These are phyloP conservation scores for Oryza longistaminata DNA, from an alignment of 176 grass and related monocot genomes.

Conservation along the genomic window DNA sequence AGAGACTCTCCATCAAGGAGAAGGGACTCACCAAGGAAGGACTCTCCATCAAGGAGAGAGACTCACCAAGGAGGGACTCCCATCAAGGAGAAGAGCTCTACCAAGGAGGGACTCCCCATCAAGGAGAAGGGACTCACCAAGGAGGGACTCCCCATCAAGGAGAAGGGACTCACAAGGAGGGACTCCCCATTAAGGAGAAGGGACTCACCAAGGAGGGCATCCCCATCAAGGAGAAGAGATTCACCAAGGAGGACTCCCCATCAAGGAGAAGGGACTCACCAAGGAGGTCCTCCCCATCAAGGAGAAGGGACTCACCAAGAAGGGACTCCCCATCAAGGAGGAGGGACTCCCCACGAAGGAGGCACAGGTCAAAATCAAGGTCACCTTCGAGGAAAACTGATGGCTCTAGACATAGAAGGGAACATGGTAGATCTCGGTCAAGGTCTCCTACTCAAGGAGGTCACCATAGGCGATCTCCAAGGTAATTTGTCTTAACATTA, in stretches of 20 bases:
- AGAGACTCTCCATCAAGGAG: conserved; percentile 6
- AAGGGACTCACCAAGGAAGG: conserved; percentile 29
- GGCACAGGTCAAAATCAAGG: conserved; percentile 63
- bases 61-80: conserved; percentile 31
- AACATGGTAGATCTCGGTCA: conserved; percentile 60
- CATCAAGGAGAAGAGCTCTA: conserved; percentile 11
- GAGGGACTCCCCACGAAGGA: conserved; percentile 48
- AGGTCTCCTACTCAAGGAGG: conserved; percentile 65
- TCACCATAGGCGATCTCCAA: conserved; percentile 63
- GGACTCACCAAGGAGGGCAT: conserved; percentile 2
- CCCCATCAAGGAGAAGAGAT: conserved; percentile 28
- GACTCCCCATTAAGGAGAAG: conserved; percentile 27
- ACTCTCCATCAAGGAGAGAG: conserved; percentile 22
- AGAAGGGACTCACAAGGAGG: conserved; percentile 28
- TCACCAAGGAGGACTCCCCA: neutral
- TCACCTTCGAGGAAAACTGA: conserved; percentile 64
- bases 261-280: conserved; percentile 4
- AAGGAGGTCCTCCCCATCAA: conserved; percentile 32
- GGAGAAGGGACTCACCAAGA: conserved; percentile 39
- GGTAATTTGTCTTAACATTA: conserved; percentile 42
- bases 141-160: conserved; percentile 15
- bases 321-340: conserved; percentile 45
- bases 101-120: conserved; percentile 23
- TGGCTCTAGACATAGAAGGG: conserved; percentile 60
- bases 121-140: conserved; percentile 31